Evolutionary conservation across 2,329 filamentous ascomycete genomes (phyloP).

Genomic region (Herpomyces periplanetae): DNA sequence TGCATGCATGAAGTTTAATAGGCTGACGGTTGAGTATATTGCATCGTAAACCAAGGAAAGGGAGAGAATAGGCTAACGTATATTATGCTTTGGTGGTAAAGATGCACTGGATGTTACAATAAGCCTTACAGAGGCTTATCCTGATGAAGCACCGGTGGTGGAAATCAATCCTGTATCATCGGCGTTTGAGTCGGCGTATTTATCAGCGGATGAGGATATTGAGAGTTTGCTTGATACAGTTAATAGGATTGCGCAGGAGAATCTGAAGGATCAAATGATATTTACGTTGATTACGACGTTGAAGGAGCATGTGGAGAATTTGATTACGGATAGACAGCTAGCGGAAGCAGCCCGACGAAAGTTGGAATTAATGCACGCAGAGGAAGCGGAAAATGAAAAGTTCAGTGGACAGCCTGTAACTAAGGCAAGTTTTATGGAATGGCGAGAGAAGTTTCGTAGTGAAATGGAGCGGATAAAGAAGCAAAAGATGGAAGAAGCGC

Average conservation of each 20-base stretch:
- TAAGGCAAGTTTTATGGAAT: constrained; percentile 42
- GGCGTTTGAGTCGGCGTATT: constrained; percentile 22
- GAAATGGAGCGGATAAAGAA: constrained; percentile 39
- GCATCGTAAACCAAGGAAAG: neutral
- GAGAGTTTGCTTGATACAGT: constrained; percentile 27
- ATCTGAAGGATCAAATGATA: constrained; percentile 84
- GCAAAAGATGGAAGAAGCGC: constrained; percentile 17
- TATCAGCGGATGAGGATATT: constrained; percentile 48
- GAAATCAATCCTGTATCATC: constrained; percentile 38
- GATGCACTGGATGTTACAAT: constrained; percentile 43
- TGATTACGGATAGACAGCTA: constrained; percentile 31
- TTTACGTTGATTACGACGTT: constrained; percentile 58
- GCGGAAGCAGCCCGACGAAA: constrained; percentile 16
- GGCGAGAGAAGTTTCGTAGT: constrained; percentile 32
- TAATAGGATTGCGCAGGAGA: constrained; percentile 44
- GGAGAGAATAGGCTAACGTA: neutral
- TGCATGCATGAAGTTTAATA: constrained; percentile 2
- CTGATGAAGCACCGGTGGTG: constrained; percentile 44
- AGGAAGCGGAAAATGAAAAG: constrained; percentile 79
- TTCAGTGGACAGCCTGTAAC: constrained; percentile 72
- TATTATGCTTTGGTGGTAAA: constrained; percentile 3
- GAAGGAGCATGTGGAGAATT: constrained; percentile 59
- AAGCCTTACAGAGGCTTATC: constrained; percentile 58
- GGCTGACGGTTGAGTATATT: neutral
- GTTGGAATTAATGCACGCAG: constrained; percentile 16